Conservation (phyloP, 2,329 filamentous ascomycete species). For the Cryphonectria japonica region DNA sequence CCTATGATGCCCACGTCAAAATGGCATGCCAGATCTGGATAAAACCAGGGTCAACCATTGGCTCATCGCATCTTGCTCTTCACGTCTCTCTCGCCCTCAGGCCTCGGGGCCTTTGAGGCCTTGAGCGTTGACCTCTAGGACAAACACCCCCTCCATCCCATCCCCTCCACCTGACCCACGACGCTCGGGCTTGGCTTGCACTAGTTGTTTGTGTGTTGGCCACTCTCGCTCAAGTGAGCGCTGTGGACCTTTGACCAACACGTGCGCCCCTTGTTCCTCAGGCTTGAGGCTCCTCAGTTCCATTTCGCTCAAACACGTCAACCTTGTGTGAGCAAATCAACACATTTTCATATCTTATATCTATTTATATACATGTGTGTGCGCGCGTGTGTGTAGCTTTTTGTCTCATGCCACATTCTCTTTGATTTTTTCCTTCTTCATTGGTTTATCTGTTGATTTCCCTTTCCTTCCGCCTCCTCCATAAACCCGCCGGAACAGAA, state of each 20-base stretch:
- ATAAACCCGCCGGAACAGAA: no score
- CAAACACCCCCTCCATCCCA: background rate
- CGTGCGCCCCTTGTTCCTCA: background rate
- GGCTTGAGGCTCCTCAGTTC: background rate
- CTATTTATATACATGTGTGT: background rate
- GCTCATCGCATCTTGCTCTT: background rate
- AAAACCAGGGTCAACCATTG: background rate
- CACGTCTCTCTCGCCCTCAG: background rate
- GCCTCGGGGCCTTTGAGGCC: no score
- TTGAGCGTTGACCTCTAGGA: background rate
- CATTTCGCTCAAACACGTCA: background rate
- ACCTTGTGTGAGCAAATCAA: background rate
- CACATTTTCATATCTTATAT: background rate
- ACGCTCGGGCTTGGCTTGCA: background rate
- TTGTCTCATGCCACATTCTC: no score
- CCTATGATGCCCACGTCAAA: background rate
- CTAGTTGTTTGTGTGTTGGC: background rate
- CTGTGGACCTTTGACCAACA: background rate
- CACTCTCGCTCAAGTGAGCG: background rate
- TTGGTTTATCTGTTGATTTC: no score
- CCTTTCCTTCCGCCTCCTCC: no score
- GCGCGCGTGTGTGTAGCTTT: no score
- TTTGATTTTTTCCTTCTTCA: no score
- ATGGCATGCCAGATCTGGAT: background rate
- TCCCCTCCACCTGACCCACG: background rate